phyloP scores from a whole-genome alignment of 306 rosid genomes.

The Begonia fuchsioides region DNA sequence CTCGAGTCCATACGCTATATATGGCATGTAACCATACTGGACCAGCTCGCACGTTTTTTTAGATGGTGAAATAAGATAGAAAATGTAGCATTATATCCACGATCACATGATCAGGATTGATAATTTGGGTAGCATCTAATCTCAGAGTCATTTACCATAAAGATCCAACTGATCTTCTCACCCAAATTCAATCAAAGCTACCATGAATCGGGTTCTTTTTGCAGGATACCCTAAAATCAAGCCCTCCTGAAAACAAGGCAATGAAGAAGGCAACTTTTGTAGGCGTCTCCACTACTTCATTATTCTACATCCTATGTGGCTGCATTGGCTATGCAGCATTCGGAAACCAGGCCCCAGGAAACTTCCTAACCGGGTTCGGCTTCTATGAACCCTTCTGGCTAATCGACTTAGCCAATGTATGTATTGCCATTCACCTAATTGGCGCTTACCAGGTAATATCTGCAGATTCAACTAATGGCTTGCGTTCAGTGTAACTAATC shows the following conservation, averaged over 20 bases:
- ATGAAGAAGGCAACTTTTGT: slow-evolving; percentile 77
- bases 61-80: too few relatives aligned
- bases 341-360: slow-evolving; percentile 86
- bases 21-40: too few relatives aligned
- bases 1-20: too few relatives aligned
- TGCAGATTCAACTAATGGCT: too few relatives aligned
- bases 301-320: slow-evolving; percentile 78
- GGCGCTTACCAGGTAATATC: slow-evolving; percentile 79
- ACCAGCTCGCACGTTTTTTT: too few relatives aligned
- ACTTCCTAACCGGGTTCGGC: slow-evolving; percentile 96
- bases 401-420: slow-evolving; percentile 69
- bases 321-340: slow-evolving; percentile 86
- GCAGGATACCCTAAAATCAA: slow-evolving; percentile 80
- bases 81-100: too few relatives aligned
- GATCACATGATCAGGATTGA: background rate
- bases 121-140: too few relatives aligned
- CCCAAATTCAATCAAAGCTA: background rate
- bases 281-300: slow-evolving; percentile 65
- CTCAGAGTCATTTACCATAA: too few relatives aligned
- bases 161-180: background rate
- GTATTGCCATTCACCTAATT: slow-evolving; percentile 75
- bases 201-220: background rate
- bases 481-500: too few relatives aligned
- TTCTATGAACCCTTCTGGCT: slow-evolving; percentile 98
- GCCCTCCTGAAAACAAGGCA: slow-evolving; percentile 72